Evolutionary conservation across 805 yeast genomes (phyloP), one percentile per base, ranked within the genome.

Genomic region (Lachancea dasiensis): DNA sequence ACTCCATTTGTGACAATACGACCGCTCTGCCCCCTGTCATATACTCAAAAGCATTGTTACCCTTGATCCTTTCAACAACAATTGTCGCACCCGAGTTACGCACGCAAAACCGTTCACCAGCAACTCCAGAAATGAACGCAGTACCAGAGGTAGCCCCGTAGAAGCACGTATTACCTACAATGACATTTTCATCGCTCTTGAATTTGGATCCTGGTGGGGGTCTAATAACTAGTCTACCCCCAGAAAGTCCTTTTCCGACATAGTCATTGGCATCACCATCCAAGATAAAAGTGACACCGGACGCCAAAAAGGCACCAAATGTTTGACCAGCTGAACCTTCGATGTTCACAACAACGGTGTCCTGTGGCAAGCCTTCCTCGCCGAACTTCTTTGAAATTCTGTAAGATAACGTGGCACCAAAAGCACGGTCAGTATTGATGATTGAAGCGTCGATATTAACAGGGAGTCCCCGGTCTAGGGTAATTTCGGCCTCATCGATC

Each of bases 21-120:
- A 90, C 86, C 45, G 92, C 95, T 54, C 97, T 79, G 61, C 98
- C 98, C 63, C 98, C 97, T 51, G 97, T 89, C 98, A 90, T 90
- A 68, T 90, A 90, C 68, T 90, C 98, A 69, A 97, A 90, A 36
- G 98, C 98, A 63, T 90, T 97, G 63, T 90, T 96, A 69, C 98
- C 98, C 47, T 85, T 81, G 41, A 67, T 58, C 58, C 95, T 96
- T 66, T 90, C 98, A 49, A 86, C 87, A 45, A 92, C 97, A 47
- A 95, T 92, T 39, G 82, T 82, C 29, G 97, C 97, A 64, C 98
- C 98, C 21, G 97, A 92, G 75, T 90, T 90, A 71, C 98, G 84
- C 43, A 90, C 98, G 14, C 95, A 95, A 63, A 90, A 90, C 65
- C 98, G 80, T 71, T 90, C 98, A 47, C 98, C 97, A 27, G 96